Evolutionary conservation across 2,329 filamentous ascomycete genomes (phyloP), one percentile per base, ranked within the genome.

Genomic region (Ascochyta fabae): DNA sequence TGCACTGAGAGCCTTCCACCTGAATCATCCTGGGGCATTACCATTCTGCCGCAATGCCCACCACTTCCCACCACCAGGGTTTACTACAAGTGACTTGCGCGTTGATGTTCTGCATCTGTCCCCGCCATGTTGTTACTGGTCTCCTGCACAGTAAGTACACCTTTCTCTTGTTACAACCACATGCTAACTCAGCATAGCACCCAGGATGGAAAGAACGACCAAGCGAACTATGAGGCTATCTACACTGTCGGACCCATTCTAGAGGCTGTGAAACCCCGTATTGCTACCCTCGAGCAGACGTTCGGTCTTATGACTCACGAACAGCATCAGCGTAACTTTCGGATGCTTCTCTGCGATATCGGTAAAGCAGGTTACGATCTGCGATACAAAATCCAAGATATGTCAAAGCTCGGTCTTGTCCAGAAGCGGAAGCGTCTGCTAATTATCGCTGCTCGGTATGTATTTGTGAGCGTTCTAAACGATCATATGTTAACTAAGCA

Each of bases 351-450:
- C 6, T 49, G 64, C 16, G 58, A 65, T 4, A 67, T 73, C 12
- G 12, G 39, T 0, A 15, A 27, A 0, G 52, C 48, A 0, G 67
- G 69, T 0, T 75, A 73, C 29, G 55, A 71, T 24, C 19, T 74
- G 0, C 47, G 68, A 0, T 75, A 67, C 16, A 62, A 58, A 9
- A 48, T 70, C 0, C 38, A 52, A 3, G 48, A 73, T 19, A 22
- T 66, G 2, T 50, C 64, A 0, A 43, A 58, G 6, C 66, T 59
- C 16, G 70, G 69, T 2, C n/a, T 74, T 0, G 56, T 61, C 0
- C 71, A 74, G 38, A 48, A 51, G 0, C 64, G 72, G 1, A 63
- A 59, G n/a, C 63, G 72, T 0, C 54, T 75, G 1, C 26, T 75
- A 0, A 55, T 75, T 13, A 60, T 73, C n/a, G 67, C 56, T 9